phyloP scores from a whole-genome alignment of 2,329 filamentous ascomycete species.

The Pseudofabraea citricarpa region DNA sequence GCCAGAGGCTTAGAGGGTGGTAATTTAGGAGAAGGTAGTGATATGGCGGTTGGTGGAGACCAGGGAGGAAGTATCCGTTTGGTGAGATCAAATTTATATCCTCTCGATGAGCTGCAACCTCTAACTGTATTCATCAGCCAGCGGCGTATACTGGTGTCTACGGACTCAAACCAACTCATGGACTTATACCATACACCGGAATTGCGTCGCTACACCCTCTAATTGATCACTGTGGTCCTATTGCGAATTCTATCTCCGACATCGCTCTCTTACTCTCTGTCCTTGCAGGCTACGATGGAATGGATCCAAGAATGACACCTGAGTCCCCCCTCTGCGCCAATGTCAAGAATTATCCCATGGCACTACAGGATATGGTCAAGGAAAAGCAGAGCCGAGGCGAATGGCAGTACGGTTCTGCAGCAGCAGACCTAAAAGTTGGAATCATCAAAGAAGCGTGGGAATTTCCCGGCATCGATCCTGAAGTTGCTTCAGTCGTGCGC shows the following conservation, averaged over 20 bases:
- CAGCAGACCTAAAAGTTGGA: slow-evolving; percentile 30
- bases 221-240: slow-evolving; percentile 42
- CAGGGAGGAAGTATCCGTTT: slow-evolving; percentile 67
- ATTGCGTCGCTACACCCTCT: slow-evolving; percentile 43
- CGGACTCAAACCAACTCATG: slow-evolving; percentile 4
- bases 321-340: slow-evolving; percentile 24
- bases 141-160: background rate
- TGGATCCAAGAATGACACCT: slow-evolving; percentile 34
- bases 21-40: slow-evolving; percentile 31
- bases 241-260: slow-evolving; percentile 34
- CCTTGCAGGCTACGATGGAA: slow-evolving; percentile 40
- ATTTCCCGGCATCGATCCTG: slow-evolving; percentile 33
- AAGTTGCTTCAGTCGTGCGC: slow-evolving; percentile 28
- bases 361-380: slow-evolving; percentile 3
- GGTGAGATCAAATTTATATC: too few relatives aligned
- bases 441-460: slow-evolving; percentile 37
- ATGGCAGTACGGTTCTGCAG: background rate
- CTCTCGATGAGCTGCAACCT: too few relatives aligned
- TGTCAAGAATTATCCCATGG: slow-evolving; percentile 17
- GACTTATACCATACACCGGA: slow-evolving; percentile 5
- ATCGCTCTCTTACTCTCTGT: slow-evolving; percentile 34
- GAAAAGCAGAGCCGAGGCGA: slow-evolving; percentile 14
- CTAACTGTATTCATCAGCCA: too few relatives aligned
- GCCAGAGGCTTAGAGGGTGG: too few relatives aligned
- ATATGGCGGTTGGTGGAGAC: slow-evolving; percentile 51